Base-by-base conservation (phyloP, 139 green algal species). In the Micromonas pusilla region DNA sequence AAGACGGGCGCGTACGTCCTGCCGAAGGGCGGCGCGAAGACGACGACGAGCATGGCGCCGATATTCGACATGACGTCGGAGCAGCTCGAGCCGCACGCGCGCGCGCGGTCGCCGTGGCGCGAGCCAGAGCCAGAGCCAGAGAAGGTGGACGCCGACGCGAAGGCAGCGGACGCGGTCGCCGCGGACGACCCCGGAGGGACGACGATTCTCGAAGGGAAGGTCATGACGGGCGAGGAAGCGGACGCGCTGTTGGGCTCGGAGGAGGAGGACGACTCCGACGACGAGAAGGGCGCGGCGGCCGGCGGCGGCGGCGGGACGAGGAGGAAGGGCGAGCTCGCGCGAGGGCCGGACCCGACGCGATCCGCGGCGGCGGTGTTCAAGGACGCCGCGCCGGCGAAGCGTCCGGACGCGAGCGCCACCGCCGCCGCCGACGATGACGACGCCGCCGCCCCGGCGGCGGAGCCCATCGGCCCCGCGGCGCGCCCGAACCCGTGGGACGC, bases 1-100 rank as follows among this genome's bases (percentile, higher is more conserved):
- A 32, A n/a, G 19, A 75, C 68, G 37, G 68, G 68, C 37, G 36
- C 68, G 68, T 75, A 39, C 34, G 62, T 39, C 2, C 38, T 75
- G 33, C n/a, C 68, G 37, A 60, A 62, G 68, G 65, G 3, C 45
- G 65, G 23, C 13, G 3, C n/a, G 30, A 39, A 33, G 13, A 3
- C 33, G 65, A 52, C 13, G 28, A 72, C 26, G 13, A 25, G 65
- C 3, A 26, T 72, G 13, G 30, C 13, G 32, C 2, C 3, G 32
- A 33, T 72, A 26, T 72, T 72, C 30, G 65, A 72, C 65, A 33
- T 52, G 33, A 52, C 65, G 4, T 3, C 33, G 13, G 65, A 38
- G 65, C 13, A 72, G 13, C 28, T 68, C 25, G 25, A 4, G 26
- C 25, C 13, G 65, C 38, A 30, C 26, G n/a, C 4, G 30, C 13